Evolutionary conservation across 2,329 filamentous ascomycete species (phyloP).

Genomic region (Chaetomiaceae sp.): DNA sequence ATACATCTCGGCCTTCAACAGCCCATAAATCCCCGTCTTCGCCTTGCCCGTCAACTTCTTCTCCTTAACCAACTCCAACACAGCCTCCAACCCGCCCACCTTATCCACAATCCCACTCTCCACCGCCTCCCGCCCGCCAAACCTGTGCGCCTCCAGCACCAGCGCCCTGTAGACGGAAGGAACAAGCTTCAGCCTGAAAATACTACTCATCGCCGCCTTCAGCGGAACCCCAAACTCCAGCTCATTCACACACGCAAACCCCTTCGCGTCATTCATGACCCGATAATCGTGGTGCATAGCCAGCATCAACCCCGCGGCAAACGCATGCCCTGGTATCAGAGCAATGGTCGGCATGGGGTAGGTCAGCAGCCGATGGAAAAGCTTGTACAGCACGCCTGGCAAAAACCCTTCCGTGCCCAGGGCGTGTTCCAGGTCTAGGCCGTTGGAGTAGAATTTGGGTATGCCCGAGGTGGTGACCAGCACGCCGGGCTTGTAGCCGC

Average conservation of each 20-base stretch:
- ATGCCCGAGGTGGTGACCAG: constrained; percentile 73
- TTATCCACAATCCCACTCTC: constrained; percentile 65
- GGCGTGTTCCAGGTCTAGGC: constrained; percentile 71
- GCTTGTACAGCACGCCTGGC: constrained; percentile 53
- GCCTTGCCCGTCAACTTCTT: constrained; percentile 58
- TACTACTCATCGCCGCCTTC: constrained; percentile 65
- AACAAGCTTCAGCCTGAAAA: constrained; percentile 68
- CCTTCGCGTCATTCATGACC: constrained; percentile 64
- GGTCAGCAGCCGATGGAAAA: constrained; percentile 63
- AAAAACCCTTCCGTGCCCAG: constrained; percentile 56
- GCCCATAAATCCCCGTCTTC: constrained; percentile 62
- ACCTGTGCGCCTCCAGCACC: constrained; percentile 70
- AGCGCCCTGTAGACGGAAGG: constrained; percentile 56
- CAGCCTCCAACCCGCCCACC: constrained; percentile 61
- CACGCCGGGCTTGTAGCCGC: constrained; percentile 61
- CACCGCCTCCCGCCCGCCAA: constrained; percentile 58
- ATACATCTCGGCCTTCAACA: constrained; percentile 73
- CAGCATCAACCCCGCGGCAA: constrained; percentile 77
- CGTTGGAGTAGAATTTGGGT: constrained; percentile 77
- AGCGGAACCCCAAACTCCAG: constrained; percentile 75
- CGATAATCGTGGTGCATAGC: constrained; percentile 82
- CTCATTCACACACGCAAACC: constrained; percentile 79
- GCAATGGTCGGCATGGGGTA: constrained; percentile 78
- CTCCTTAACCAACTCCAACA: constrained; percentile 55
- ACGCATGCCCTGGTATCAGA: constrained; percentile 75